These are phyloP conservation scores for Wickerhamomyces hampshirensis DNA, from an alignment of 805 yeast species.

Conservation along the genomic window DNA sequence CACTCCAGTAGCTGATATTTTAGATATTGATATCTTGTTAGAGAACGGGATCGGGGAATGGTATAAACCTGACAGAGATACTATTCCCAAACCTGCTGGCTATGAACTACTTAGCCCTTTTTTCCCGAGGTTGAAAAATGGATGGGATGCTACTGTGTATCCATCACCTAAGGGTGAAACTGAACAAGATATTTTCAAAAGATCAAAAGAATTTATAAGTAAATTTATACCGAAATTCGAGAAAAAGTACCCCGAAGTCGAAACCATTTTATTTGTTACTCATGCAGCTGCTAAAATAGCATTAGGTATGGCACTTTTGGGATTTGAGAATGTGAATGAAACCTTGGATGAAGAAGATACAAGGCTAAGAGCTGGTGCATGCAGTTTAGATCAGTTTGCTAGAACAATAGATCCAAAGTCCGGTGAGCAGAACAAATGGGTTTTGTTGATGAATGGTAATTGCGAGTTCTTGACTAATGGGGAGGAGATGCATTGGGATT, in stretches of 20 bases:
- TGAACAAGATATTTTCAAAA: slow-evolving; percentile 57
- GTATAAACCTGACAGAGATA: slow-evolving; percentile 67
- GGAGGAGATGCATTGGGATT: slow-evolving; percentile 93
- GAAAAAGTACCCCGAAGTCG: slow-evolving; percentile 50
- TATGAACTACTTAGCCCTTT: slow-evolving; percentile 41
- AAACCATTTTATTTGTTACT: slow-evolving; percentile 66
- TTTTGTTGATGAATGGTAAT: slow-evolving; percentile 61
- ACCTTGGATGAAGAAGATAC: slow-evolving; percentile 42
- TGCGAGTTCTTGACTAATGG: slow-evolving; percentile 69
- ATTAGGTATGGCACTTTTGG: slow-evolving; percentile 70
- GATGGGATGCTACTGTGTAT: slow-evolving; percentile 49
- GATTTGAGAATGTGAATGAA: slow-evolving; percentile 46
- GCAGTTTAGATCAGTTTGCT: slow-evolving; percentile 69
- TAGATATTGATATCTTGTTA: slow-evolving; percentile 54
- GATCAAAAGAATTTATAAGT: slow-evolving; percentile 54
- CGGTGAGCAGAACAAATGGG: slow-evolving; percentile 44
- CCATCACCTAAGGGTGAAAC: slow-evolving; percentile 75
- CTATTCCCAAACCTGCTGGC: slow-evolving; percentile 68
- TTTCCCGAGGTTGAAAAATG: slow-evolving; percentile 45
- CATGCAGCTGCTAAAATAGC: slow-evolving; percentile 95
- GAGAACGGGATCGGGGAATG: slow-evolving; percentile 93
- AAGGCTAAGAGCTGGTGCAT: slow-evolving; percentile 70
- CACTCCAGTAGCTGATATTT: slow-evolving; percentile 55
- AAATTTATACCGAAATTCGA: slow-evolving; percentile 56
- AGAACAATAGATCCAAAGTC: slow-evolving; percentile 13